These are phyloP conservation scores for Penicillium salamii DNA, from an alignment of 495 filamentous ascomycete species.

Conservation along the genomic window DNA sequence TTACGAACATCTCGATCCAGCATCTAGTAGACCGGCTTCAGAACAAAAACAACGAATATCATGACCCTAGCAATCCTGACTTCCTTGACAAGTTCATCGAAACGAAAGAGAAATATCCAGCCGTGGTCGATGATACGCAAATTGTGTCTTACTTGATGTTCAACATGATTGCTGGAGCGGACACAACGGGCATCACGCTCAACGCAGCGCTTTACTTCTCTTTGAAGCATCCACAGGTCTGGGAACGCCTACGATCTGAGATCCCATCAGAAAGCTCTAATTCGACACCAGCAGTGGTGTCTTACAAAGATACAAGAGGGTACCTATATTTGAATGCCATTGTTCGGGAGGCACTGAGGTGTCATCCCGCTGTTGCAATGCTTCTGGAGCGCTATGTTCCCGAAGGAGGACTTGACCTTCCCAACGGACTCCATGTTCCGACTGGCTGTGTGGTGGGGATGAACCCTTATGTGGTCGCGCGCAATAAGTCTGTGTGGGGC, in stretches of 20 bases:
- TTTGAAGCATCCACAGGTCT: conserved; percentile 11
- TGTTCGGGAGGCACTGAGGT: conserved; percentile 47
- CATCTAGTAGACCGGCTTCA: conserved; percentile 21
- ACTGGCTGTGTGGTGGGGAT: conserved; percentile 58
- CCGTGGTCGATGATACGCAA: conserved; percentile 21
- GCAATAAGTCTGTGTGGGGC: conserved; percentile 53
- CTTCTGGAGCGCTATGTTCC: conserved; percentile 66
- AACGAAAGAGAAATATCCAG: conserved; percentile 16
- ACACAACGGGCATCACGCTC: conserved; percentile 25
- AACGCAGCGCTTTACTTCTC: conserved; percentile 25
- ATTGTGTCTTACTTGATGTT: conserved; percentile 27
- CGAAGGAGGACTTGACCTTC: conserved; percentile 48
- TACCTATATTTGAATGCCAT: conserved; percentile 28
- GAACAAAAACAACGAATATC: conserved; percentile 5
- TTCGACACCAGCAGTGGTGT: conserved; percentile 7
- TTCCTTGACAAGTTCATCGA: conserved; percentile 24
- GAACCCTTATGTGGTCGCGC: conserved; percentile 58
- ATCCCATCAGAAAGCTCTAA: conserved; percentile 13
- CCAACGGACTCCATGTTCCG: conserved; percentile 46
- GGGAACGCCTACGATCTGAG: conserved; percentile 14
- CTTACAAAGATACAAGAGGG: conserved; percentile 16
- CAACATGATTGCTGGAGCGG: conserved; percentile 23
- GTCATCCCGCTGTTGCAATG: conserved; percentile 62
- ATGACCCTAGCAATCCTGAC: conserved; percentile 15
- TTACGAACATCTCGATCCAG: too few relatives aligned